Conservation (phyloP, 169 alveolate species). For the Theileria sp. region DNA sequence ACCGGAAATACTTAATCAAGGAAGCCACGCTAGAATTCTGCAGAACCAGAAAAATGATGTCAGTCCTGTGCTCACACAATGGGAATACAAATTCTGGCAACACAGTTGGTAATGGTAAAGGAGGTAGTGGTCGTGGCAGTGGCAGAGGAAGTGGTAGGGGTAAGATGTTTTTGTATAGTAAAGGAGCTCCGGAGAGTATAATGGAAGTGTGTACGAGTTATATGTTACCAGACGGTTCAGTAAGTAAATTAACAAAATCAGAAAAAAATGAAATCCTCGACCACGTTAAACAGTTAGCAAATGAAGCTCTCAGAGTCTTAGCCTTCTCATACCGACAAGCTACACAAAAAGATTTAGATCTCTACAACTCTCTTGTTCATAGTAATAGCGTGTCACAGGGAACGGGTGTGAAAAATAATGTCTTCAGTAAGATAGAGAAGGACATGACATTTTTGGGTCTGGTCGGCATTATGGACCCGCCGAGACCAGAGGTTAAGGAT, state of each 20-base stretch:
- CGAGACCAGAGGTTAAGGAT: constrained; percentile 92
- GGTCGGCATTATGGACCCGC: constrained; percentile 97
- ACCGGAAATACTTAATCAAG: constrained; percentile 57
- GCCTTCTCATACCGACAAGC: constrained; percentile 80
- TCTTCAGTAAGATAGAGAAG: constrained; percentile 82
- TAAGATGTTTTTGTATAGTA: constrained; percentile 84
- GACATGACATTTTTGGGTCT: constrained; percentile 91
- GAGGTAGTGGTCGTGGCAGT: constrained; percentile 45
- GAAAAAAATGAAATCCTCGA: constrained; percentile 75
- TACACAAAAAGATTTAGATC: constrained; percentile 55
- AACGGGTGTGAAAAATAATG: not conserved
- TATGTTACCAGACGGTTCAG: constrained; percentile 82
- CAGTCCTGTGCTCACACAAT: constrained; percentile 78
- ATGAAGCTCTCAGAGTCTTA: constrained; percentile 84
- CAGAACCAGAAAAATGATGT: constrained; percentile 95
- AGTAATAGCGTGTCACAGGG: constrained; percentile 15
- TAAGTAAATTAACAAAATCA: constrained; percentile 77
- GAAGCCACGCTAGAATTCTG: constrained; percentile 94
- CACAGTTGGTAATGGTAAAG: not conserved
- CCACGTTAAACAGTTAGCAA: constrained; percentile 85
- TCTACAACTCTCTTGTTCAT: constrained; percentile 45
- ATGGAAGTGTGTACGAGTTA: constrained; percentile 78
- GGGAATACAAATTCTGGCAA: too few species aligned
- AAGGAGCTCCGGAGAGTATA: constrained; percentile 99
- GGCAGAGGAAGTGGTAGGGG: constrained; percentile 42